Evolutionary conservation across 768 basidiomycete species (phyloP), one percentile per base, ranked within the genome.

Genomic region (Auricularia heimuer): DNA sequence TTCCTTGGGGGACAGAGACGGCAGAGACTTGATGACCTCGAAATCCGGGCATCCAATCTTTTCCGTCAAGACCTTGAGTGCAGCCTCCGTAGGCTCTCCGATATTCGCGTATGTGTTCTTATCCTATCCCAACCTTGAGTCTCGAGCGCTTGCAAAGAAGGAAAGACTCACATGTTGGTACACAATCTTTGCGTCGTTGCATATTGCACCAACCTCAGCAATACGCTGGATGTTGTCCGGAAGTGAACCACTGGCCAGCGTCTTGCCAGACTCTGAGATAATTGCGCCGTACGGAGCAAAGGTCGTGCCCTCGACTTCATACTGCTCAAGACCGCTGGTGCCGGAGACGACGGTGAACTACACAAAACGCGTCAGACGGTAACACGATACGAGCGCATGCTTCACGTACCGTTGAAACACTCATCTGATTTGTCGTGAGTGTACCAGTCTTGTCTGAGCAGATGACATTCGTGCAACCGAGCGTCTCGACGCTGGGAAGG

Each of bases 361-460:
- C 1, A 29, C 33, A 61, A 42, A 65, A 44, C n/a, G 18, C n/a
- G 33, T 39, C 12, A 44, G 21, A 10, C 7, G 16, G 10, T 10
- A 11, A 45, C 18, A 45, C 44, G 44, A 10, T 10, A 45, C 29
- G 44, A 45, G 47, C 11, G 16, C 21, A 16, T 51, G 47, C 14
- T 45, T 45, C 44, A 76, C 80, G 64, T 74, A 91, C 88, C 76
- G 80, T 84, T 37, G 92, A 89, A 29, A 98, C 92, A 70, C 92
- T 91, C 96, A 98, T 98, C 74, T 98, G 96, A 76, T 93, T 97
- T 14, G 94, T 97, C 10, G 94, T 97, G 71, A 97, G 73, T 39
- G 94, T 95, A 61, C 95, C 95, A 33, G 96, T 99, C 82, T 99
- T 99, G 78, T 99, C 96, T 3, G 94, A 95, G 75, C 96, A 99